These are phyloP conservation scores for Eimeria falciformis DNA, from an alignment of 169 alveolate species.

Conservation along the genomic window DNA sequence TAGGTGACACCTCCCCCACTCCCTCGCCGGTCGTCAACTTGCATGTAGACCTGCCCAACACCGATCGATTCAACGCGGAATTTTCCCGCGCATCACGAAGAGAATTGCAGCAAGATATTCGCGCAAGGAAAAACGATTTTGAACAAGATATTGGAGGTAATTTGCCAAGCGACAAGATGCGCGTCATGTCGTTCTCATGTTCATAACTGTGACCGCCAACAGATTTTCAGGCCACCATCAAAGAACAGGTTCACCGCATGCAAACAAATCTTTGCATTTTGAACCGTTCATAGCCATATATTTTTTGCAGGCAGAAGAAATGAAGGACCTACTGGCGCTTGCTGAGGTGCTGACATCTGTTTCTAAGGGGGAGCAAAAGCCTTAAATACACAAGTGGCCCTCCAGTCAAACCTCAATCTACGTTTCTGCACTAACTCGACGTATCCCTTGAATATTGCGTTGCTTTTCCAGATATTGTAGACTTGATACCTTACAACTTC, in stretches of 20 bases:
- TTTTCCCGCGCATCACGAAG: neutral
- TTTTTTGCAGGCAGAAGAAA: constrained; percentile 13
- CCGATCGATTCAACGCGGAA: constrained; percentile 35
- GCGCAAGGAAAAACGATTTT: neutral
- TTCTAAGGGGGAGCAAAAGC: constrained; percentile 15
- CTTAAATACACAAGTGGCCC: too few species aligned
- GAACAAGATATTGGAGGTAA: constrained; percentile 18
- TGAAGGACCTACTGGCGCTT: constrained; percentile 22
- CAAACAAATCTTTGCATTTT: too few species aligned
- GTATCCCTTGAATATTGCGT: too few species aligned
- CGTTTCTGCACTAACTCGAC: too few species aligned
- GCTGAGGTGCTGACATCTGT: constrained; percentile 28
- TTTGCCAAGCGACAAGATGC: neutral
- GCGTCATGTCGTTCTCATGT: neutral
- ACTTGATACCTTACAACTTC: too few species aligned
- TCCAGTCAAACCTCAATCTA: too few species aligned
- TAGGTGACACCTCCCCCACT: constrained; percentile 52
- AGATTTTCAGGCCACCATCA: neutral
- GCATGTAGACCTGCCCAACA: constrained; percentile 57
- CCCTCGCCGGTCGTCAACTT: constrained; percentile 62
- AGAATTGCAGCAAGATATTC: neutral
- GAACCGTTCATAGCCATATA: neutral
- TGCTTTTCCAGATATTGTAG: too few species aligned
- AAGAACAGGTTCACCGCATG: neutral
- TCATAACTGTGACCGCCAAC: neutral